Evolutionary conservation across 2,329 filamentous ascomycete genomes (phyloP), one percentile per base, ranked within the genome.

Genomic region (Aspergillus spinulosporus): DNA sequence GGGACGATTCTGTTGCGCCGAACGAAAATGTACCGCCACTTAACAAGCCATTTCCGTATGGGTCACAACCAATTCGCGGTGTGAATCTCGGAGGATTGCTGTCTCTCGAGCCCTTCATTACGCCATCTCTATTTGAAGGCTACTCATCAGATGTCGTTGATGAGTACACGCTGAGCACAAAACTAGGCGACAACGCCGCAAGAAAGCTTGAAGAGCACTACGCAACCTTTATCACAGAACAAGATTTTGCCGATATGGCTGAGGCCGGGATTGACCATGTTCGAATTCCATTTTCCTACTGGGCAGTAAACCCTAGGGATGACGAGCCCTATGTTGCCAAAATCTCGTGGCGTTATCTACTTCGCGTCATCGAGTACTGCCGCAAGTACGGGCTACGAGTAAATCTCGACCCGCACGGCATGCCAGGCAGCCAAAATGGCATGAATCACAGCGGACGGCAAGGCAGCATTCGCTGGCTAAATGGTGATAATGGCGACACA

Each of bases 31-130:
- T 95, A 0, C 89, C 92, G 0, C 79, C 90, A 1, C 79, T 99
- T 5, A 83, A 90, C 63, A 80, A 92, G 59, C 67, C 80, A 1
- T 97, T 93, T 83, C 85, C 87, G 2, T 99, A 97, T 66, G 84
- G 86, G 2, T 85, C 84, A 21, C 86, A 81, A 53, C 92, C 92
- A 2, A 91, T 95, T 26, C 85, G 93, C 5, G 94, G 94, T 1
- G 90, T 97, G 34, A 97, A 96, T 66, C 72, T 97, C 1, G 94
- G 94, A 49, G 94, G 94, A 9, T 99, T 94, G 94, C 83, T 99
- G 1, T 89, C 88, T 2, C 77, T 99, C 9, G 94, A 99, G 68
- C 94, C 94, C 0, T 97, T 96, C 72, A 97, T 99, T 69, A 93
- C 90, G 3, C 94, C 94, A 0, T 97, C 92, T 0, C 82, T 96